Evolutionary conservation across 495 filamentous ascomycete genomes (phyloP).

Genomic region (Barbatosphaeria neglecta): DNA sequence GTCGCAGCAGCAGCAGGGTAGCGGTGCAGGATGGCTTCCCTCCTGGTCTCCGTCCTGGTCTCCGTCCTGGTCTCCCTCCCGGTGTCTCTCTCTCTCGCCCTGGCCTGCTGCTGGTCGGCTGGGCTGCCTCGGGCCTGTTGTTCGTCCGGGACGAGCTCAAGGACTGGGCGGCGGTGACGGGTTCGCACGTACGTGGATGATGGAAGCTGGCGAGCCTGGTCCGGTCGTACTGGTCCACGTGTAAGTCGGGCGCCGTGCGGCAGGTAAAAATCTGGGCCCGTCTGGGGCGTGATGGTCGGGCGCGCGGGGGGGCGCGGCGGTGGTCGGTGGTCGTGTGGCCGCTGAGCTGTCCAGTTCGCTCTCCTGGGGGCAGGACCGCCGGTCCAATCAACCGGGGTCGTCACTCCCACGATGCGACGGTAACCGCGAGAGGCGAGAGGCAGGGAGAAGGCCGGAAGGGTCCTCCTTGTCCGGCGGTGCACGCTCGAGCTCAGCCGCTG

Average conservation of each 20-base stretch:
- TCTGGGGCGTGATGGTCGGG: background rate
- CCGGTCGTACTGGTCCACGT: slow-evolving; percentile 1
- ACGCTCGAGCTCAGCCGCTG: background rate
- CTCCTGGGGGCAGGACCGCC: background rate
- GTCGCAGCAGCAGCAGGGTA: background rate
- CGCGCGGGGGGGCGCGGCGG: background rate
- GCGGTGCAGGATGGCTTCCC: background rate
- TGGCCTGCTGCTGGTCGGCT: background rate
- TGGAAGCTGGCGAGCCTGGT: background rate
- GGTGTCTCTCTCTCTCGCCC: no score
- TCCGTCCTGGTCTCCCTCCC: background rate
- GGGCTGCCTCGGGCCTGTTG: background rate
- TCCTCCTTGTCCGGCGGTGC: background rate
- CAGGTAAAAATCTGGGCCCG: background rate
- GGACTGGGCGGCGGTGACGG: background rate
- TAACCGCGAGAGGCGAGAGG: background rate
- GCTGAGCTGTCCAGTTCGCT: background rate
- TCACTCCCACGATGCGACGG: background rate
- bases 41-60: no score
- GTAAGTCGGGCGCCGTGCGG: background rate
- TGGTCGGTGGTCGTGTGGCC: background rate
- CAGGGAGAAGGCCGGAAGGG: background rate
- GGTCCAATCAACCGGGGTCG: background rate
- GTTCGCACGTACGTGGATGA: background rate
- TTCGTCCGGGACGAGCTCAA: background rate